Evolutionary conservation across 176 grass and related monocot genomes (phyloP), one percentile per base, ranked within the genome.

Genomic region (Zizania latifolia): DNA sequence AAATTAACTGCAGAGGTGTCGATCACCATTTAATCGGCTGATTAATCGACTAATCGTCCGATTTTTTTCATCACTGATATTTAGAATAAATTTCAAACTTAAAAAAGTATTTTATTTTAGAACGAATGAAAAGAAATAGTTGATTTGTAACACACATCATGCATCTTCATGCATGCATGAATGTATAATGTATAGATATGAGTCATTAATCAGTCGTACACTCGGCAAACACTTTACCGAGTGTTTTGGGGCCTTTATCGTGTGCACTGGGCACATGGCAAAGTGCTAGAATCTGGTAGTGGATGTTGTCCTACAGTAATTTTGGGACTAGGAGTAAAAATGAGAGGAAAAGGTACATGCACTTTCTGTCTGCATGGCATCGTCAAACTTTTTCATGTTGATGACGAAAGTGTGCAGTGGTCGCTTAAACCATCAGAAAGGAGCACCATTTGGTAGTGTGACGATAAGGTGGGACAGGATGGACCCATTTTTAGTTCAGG

Each of bases 391-490:
- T 45, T 78, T 31, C 48, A 68, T 32, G 35, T 14, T 57, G 27
- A 22, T 6, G 24, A 57, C 21, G 13, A 17, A 55, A 39, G 8
- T 1, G 31, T n/a, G n/a, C n/a, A n/a, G 10, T 0, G 58, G 35
- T 60, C 45, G 5, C 13, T 24, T 11, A 54, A 53, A 16, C 61
- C 13, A 31, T 19, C 63, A 31, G 17, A 34, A 48, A 50, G 67
- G 68, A 68, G 48, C 3, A 8, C 65, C 50, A 62, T 86, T 83
- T 80, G 14, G 13, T 73, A n/a, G n/a, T n/a, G n/a, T n/a, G n/a
- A n/a, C n/a, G n/a, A n/a, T n/a, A n/a, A n/a, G n/a, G n/a, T n/a
- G n/a, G n/a, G n/a, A n/a, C n/a, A n/a, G n/a, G n/a, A n/a, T n/a
- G n/a, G n/a, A 61, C 73, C 15, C 44, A 78, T 80, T 35, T 43